Evolutionary conservation across 148 eudicot species (phyloP).

Genomic region (Fagopyrum esculentum): DNA sequence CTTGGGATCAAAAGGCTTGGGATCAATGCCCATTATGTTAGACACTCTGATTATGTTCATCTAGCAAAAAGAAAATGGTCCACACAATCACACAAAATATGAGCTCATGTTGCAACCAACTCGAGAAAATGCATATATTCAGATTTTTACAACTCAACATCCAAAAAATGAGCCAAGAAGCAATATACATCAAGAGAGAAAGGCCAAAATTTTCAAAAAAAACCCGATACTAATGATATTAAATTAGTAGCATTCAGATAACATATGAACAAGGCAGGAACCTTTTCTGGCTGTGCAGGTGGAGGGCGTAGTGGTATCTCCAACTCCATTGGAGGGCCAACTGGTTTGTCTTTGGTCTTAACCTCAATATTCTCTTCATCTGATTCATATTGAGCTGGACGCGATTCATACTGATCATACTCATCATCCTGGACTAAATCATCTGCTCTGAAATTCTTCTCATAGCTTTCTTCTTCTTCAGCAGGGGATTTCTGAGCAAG

Average conservation of each 20-base stretch:
- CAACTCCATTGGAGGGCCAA: conserved; percentile 86
- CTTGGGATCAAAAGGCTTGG: conserved; percentile 90
- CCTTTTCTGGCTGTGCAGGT: conserved; percentile 78
- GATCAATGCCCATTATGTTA: conserved; percentile 94
- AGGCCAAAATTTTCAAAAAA: background rate
- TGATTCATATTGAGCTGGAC: conserved; percentile 38
- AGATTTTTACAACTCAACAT: background rate
- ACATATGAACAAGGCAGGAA: conserved; percentile 17
- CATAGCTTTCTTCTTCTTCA: conserved; percentile 80
- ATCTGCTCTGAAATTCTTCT: conserved; percentile 61
- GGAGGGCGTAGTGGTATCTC: conserved; percentile 89
- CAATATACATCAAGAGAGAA: background rate
- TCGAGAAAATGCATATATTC: background rate
- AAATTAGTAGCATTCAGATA: background rate
- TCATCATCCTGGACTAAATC: conserved; percentile 91
- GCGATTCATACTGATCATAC: conserved; percentile 60
- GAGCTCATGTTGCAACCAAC: background rate
- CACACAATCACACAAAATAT: background rate
- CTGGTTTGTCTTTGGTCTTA: conserved; percentile 64
- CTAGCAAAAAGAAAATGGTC: conserved; percentile 35
- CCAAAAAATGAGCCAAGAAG: background rate
- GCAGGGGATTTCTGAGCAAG: conserved; percentile 51
- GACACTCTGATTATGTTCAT: conserved; percentile 93
- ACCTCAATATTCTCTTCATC: conserved; percentile 71
- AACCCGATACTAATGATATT: background rate